A percentile compares a stretch with the other conserved stretches of the same genome.
These are phyloP conservation scores for Penicillium verrucosum DNA, from an alignment of 2,329 filamentous ascomycete genomes.

Conservation along the genomic window DNA sequence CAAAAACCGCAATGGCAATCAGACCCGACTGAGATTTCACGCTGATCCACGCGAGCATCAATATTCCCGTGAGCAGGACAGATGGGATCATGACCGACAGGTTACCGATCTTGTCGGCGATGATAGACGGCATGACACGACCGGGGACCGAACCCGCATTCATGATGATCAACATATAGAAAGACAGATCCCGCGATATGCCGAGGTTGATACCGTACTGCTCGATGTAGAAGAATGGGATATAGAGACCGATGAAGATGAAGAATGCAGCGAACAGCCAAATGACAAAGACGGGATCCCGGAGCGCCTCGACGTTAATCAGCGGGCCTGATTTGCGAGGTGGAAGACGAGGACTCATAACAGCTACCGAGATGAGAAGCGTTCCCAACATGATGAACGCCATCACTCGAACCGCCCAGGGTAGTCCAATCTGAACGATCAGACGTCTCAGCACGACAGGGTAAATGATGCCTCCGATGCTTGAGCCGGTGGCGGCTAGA, in stretches of 20 bases:
- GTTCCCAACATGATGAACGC: not conserved
- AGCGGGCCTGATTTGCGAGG: not conserved
- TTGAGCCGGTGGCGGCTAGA: conserved; percentile 38
- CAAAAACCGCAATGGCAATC: not conserved
- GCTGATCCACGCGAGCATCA: not conserved
- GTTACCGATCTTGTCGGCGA: not conserved
- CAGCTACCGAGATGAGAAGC: not conserved
- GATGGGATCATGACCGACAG: not conserved
- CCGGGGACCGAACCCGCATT: not conserved
- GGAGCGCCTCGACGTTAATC: not conserved
- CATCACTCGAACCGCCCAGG: not conserved
- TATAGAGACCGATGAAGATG: not conserved
- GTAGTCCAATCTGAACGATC: not conserved
- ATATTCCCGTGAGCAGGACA: not conserved
- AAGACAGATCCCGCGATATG: not conserved
- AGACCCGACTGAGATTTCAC: not conserved
- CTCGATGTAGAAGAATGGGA: not conserved
- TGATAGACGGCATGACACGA: not conserved
- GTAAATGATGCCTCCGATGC: conserved; percentile 46
- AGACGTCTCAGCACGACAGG: conserved; percentile 38
- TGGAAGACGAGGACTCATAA: not conserved
- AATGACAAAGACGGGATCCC: not conserved
- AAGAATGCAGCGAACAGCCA: not conserved
- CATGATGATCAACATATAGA: not conserved
- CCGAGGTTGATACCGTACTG: not conserved